Evolutionary conservation across 176 grass and related monocot genomes (phyloP).

Genomic region (Oryza glumipatula): DNA sequence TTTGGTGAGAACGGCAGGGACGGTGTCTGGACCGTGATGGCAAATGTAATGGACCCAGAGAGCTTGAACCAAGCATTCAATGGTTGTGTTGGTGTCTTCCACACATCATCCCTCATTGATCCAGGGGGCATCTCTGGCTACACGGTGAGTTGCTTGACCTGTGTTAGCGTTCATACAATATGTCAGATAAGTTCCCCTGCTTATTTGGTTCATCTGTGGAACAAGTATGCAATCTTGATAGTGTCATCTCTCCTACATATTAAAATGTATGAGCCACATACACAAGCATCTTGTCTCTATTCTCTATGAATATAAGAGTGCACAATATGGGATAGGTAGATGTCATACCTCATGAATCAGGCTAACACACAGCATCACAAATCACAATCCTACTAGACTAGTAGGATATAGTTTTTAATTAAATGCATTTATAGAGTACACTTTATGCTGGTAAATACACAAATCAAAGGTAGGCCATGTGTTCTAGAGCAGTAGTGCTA

Average conservation of each 20-base stretch:
- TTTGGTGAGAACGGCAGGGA: conserved; percentile 88
- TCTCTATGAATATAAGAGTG: neutral
- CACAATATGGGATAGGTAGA: conserved; percentile 17
- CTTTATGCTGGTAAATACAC: neutral
- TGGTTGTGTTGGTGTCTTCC: conserved; percentile 86
- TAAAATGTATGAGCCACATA: neutral
- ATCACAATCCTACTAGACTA: conserved; percentile 6
- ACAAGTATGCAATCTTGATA: conserved; percentile 7
- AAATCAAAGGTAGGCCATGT: neutral
- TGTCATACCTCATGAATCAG: neutral
- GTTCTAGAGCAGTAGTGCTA: neutral
- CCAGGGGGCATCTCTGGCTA: conserved; percentile 92
- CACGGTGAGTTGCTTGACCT: conserved; percentile 55
- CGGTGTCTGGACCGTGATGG: conserved; percentile 89
- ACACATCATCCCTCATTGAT: conserved; percentile 92
- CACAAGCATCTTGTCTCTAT: conserved; percentile 9
- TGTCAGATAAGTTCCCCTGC: conserved; percentile 14
- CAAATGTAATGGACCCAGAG: conserved; percentile 82
- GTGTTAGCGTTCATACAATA: conserved; percentile 11
- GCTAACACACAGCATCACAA: neutral
- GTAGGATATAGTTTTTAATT: neutral
- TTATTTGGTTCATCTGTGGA: conserved; percentile 14
- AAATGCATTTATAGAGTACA: neutral
- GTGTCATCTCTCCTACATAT: neutral
- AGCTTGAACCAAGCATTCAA: conserved; percentile 80